Base-by-base conservation (phyloP, 345 rosid genomes). In the Hirschfeldia incana region DNA sequence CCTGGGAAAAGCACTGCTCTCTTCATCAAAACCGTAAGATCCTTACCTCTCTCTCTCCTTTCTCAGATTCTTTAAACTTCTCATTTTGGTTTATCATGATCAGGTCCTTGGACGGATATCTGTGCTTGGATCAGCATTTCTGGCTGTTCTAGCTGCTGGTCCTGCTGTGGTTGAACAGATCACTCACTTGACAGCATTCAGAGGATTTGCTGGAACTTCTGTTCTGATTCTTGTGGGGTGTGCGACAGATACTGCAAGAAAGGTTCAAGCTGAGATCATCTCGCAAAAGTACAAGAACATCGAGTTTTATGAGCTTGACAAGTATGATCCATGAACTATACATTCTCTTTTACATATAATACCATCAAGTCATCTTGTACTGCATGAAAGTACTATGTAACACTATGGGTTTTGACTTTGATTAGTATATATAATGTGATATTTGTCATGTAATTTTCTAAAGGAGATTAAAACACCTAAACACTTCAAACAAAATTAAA, bases 161-260 rank as follows among this genome's bases (percentile, higher is more conserved):
- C 99, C 98, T 10, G 92, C 98, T 0, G 91, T 90, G 28, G 80
- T 95, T 0, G 99, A 95, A 82, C 96, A 91, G 85, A 81, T 78
- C 76, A 88, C 98, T 8, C 97, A 93, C 86, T 86, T 93, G 89
- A 95, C 97, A 21, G 99, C 98, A 74, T 95, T 95, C 80, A 86
- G 97, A 60, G 99, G 99, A 83, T 95, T 95, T 30, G 99, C 99
- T 3, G 99, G 98, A 34, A 95, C 99, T 39, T 95, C 99, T 10
- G 94, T 95, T 71, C 97, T 95, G 59, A 95, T 95, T 81, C 97
- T 95, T 57, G 99, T 95, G 3, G 99, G 99, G n/a, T 93, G 99
- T 82, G 99, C 99, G 0, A 92, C 98, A 0, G 98, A 94, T 73
- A 92, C 97, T 9, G 98, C 98, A 60, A 88, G 98, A 85, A 94